Base-by-base conservation (phyloP, 2,329 filamentous ascomycete genomes). In the Sporothrix brunneoviolacea region DNA sequence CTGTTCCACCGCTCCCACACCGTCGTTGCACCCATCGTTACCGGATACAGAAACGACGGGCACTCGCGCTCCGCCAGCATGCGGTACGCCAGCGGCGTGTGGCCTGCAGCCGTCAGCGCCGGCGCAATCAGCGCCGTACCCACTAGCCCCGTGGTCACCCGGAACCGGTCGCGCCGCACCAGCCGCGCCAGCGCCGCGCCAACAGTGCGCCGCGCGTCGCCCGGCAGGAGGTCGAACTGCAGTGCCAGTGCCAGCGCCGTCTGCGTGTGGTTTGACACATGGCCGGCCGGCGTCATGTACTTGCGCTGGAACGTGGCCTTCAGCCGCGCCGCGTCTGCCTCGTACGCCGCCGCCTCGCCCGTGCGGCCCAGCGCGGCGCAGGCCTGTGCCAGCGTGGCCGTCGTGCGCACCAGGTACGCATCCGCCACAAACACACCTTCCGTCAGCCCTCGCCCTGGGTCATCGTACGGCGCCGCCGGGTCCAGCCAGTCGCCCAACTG, bases 401-500 rank as follows among this genome's bases (percentile, higher is more conserved):
- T 68, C 6, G 67, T 59, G 45, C 64, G 61, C 8, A 65, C 63
- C 4, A 71, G 61, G 52, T 68, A 71, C 2, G 64, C 64, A 48
- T 71, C 64, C 0, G 68, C 66, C 1, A 70, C 65, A 15, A 69
- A 58, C 21, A 59, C 59, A 7, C 59, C 55, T 46, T 67, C 62
- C 0, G 68, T 70, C 13, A 57, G 61, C 1, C 61, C 64, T 9
- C 57, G 51, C 13, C 57, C 64, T 0, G 69, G 66, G 27, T 64
- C 55, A 5, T 62, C 56, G 4, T 64, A 58, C 4, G 69, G 67
- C 1, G 69, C 66, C n/a, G 58, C 58, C 4, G 68, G 68, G 53
- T 70, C 68, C 2, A 71, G 64, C 68, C 69, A 71, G 56, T 71
- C 68, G 12, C 65, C 66, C 7, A 65, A 60, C 58, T 70, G 67